Evolutionary conservation across 2,329 filamentous ascomycete genomes (phyloP).

Genomic region (Diplodia mutila): DNA sequence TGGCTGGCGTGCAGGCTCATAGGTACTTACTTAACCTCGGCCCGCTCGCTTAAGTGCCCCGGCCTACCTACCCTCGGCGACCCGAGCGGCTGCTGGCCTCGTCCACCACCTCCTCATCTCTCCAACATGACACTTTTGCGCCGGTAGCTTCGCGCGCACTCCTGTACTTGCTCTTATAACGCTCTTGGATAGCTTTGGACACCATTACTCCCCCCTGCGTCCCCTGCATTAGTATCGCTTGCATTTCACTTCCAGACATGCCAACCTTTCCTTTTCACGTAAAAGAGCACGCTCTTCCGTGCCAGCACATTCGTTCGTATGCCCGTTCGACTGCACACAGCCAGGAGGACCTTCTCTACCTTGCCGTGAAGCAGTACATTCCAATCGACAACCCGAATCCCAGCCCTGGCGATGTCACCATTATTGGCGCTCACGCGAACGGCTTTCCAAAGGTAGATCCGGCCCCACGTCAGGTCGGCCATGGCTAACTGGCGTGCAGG

Average conservation of each 20-base stretch:
- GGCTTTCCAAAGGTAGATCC: conserved; percentile 79
- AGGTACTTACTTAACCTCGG: conserved; percentile 27
- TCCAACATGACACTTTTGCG: neutral
- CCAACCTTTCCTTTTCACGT: conserved; percentile 62
- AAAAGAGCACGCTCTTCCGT: conserved; percentile 70
- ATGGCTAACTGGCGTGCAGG: conserved; percentile 53
- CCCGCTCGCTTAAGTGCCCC: conserved; percentile 22
- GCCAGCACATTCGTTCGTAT: conserved; percentile 82
- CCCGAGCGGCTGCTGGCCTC: conserved; percentile 2
- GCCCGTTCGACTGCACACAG: conserved; percentile 70
- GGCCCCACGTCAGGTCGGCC: neutral
- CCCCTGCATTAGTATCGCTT: neutral
- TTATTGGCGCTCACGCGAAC: conserved; percentile 87
- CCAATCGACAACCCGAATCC: conserved; percentile 71
- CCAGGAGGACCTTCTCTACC: conserved; percentile 73
- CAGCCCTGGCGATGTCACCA: conserved; percentile 75
- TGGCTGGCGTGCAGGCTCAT: neutral
- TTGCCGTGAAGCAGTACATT: conserved; percentile 87
- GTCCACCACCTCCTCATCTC: conserved; percentile 28
- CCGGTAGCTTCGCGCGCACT: neutral
- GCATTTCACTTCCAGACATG: conserved; percentile 52
- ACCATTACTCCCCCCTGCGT: neutral
- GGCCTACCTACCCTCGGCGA: neutral
- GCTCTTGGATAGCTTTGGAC: neutral
- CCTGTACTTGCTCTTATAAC: neutral